Conservation (phyloP, 164 flowering plant species). For the Vitis vinifera region DNA sequence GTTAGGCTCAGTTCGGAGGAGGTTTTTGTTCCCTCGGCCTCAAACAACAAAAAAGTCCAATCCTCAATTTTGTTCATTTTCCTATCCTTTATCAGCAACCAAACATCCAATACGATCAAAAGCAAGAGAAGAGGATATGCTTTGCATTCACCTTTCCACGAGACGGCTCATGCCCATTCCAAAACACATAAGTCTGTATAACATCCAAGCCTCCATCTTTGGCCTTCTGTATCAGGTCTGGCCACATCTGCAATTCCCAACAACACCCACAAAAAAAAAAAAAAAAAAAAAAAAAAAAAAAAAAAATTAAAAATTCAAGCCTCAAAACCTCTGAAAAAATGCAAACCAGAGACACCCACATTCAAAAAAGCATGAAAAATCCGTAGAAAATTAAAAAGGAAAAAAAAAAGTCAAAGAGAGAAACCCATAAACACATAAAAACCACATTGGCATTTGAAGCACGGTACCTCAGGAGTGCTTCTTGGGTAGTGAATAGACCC, state of each 20-base stretch:
- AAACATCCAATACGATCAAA: too few species aligned
- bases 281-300: too few species aligned
- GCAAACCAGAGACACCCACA: slow-evolving; percentile 10
- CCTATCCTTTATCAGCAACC: too few species aligned
- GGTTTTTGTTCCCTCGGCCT: too few species aligned
- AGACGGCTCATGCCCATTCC: slow-evolving; percentile 88
- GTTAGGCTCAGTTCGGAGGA: too few species aligned
- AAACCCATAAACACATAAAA: slow-evolving; percentile 6
- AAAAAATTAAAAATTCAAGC: neutral
- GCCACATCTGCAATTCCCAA: slow-evolving; percentile 72
- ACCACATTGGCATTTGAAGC: slow-evolving; percentile 14
- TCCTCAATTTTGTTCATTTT: too few species aligned
- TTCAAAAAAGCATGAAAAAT: neutral
- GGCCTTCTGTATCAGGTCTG: slow-evolving; percentile 75
- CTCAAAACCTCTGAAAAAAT: neutral
- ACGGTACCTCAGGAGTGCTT: slow-evolving; percentile 85
- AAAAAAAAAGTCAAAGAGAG: neutral
- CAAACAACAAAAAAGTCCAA: too few species aligned
- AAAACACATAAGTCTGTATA: slow-evolving; percentile 78
- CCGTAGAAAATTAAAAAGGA: too few species aligned
- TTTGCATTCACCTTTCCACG: slow-evolving; percentile 56
- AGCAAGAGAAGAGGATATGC: neutral
- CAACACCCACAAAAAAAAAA: neutral
- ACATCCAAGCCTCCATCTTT: slow-evolving; percentile 87
- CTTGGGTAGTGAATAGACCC: slow-evolving; percentile 95